phyloP scores from a whole-genome alignment of 371 early-diverging fungal species.

The Chytridium lagenaria region DNA sequence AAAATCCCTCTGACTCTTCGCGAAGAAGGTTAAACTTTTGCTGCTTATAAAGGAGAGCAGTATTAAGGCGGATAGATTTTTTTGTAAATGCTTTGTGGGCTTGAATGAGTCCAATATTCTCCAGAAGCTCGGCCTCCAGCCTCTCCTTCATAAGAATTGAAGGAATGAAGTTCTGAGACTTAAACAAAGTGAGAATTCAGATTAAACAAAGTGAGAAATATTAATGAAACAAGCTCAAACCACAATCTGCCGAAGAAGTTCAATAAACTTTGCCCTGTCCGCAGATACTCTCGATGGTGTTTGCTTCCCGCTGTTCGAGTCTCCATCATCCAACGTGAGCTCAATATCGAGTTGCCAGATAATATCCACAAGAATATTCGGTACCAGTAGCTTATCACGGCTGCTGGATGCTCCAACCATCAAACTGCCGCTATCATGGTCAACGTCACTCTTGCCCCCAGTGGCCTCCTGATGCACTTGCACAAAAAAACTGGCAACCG shows the following conservation, averaged over 20 bases:
- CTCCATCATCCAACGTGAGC: slow-evolving; percentile 17
- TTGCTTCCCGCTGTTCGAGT: background rate
- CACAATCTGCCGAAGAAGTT: background rate
- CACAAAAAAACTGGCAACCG: background rate
- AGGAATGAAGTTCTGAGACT: slow-evolving; percentile 33
- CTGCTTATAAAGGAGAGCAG: slow-evolving; percentile 72
- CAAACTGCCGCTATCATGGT: background rate
- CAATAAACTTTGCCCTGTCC: background rate
- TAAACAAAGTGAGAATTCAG: slow-evolving; percentile 4
- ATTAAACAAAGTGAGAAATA: slow-evolving; percentile 9
- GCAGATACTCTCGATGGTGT: background rate
- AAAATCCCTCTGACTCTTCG: slow-evolving; percentile 89
- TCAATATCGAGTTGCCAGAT: slow-evolving; percentile 33
- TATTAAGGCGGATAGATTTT: slow-evolving; percentile 68
- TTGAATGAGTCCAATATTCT: slow-evolving; percentile 59
- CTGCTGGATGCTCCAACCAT: background rate
- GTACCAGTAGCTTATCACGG: slow-evolving; percentile 11
- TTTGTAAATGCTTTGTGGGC: slow-evolving; percentile 56
- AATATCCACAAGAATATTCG: slow-evolving; percentile 18
- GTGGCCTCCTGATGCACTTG: background rate
- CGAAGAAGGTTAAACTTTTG: slow-evolving; percentile 87
- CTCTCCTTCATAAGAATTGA: slow-evolving; percentile 38
- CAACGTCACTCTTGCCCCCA: background rate
- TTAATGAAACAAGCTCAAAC: background rate
- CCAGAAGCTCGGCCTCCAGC: slow-evolving; percentile 55